Percentiles rank a stretch among this genome's conserved stretches.
These are phyloP conservation scores for Capsicum rhomboideum DNA, from an alignment of 257 asterid genomes.

Conservation along the genomic window DNA sequence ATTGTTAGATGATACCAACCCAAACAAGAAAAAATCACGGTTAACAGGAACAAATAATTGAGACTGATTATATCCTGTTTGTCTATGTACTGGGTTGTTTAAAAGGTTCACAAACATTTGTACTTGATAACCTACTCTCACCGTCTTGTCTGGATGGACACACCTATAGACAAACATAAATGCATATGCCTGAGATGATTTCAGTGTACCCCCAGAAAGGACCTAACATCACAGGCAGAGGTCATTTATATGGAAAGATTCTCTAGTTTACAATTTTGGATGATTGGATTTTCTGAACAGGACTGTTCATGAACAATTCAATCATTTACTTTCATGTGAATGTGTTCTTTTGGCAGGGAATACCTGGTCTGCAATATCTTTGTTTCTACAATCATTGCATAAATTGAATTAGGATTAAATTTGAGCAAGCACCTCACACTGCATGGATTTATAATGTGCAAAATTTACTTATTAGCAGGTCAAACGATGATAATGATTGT, in stretches of 20 bases:
- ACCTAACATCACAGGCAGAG: neutral
- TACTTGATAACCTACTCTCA: neutral
- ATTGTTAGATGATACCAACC: neutral
- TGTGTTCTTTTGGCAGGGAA: neutral
- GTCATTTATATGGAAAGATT: neutral
- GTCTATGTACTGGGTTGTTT: neutral
- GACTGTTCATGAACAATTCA: neutral
- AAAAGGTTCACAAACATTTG: neutral
- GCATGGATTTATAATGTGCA: neutral
- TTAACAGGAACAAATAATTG: neutral
- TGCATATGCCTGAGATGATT: neutral
- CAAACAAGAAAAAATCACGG: neutral
- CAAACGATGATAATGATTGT: slow-evolving; percentile 28
- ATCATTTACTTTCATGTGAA: neutral
- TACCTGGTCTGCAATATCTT: neutral
- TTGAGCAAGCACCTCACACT: neutral
- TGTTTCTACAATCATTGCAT: neutral
- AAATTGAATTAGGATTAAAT: neutral
- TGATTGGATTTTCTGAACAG: neutral
- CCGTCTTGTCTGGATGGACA: neutral
- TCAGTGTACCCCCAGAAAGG: neutral
- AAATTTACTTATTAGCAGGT: slow-evolving; percentile 35
- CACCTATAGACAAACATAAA: neutral
- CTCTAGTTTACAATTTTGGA: neutral
- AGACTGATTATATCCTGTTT: neutral